phyloP scores from a whole-genome alignment of 768 basidiomycete genomes.

The Kwoniella europaea region DNA sequence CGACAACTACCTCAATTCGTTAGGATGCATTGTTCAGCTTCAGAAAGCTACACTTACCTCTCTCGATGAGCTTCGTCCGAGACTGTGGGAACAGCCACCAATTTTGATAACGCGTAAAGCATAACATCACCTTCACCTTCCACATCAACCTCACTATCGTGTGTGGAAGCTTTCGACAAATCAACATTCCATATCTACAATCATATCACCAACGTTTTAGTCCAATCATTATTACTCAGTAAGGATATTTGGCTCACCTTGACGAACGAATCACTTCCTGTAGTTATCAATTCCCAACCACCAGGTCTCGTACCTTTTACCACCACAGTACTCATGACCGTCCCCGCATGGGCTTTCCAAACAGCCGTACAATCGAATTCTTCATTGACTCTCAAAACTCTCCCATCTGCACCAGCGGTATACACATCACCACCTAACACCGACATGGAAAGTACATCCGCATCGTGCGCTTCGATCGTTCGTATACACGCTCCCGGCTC shows the following conservation, averaged over 20 bases:
- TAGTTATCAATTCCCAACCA: slow-evolving; percentile 67
- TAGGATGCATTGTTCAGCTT: neutral
- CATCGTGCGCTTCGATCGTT: slow-evolving; percentile 84
- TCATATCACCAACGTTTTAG: neutral
- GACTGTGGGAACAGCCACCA: slow-evolving; percentile 85
- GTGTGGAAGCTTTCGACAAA: slow-evolving; percentile 25
- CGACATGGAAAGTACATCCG: slow-evolving; percentile 81
- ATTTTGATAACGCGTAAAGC: slow-evolving; percentile 78
- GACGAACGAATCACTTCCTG: slow-evolving; percentile 82
- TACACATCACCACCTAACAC: slow-evolving; percentile 67
- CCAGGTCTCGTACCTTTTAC: slow-evolving; percentile 59
- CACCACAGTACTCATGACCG: slow-evolving; percentile 78
- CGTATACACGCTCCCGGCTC: slow-evolving; percentile 86
- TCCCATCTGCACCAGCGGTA: slow-evolving; percentile 65
- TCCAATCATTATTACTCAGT: neutral
- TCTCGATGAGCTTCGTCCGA: slow-evolving; percentile 69
- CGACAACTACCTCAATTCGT: slow-evolving; percentile 64
- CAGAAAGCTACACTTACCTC: slow-evolving; percentile 58
- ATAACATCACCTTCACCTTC: slow-evolving; percentile 67
- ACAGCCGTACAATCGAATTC: slow-evolving; percentile 83
- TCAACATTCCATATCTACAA: slow-evolving; percentile 61
- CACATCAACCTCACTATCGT: slow-evolving; percentile 35
- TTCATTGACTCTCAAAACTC: slow-evolving; percentile 80
- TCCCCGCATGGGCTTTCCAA: slow-evolving; percentile 80
- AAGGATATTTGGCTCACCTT: slow-evolving; percentile 63